These are phyloP conservation scores for Byssothecium circinans DNA, from an alignment of 2,329 filamentous ascomycete genomes.

Conservation along the genomic window DNA sequence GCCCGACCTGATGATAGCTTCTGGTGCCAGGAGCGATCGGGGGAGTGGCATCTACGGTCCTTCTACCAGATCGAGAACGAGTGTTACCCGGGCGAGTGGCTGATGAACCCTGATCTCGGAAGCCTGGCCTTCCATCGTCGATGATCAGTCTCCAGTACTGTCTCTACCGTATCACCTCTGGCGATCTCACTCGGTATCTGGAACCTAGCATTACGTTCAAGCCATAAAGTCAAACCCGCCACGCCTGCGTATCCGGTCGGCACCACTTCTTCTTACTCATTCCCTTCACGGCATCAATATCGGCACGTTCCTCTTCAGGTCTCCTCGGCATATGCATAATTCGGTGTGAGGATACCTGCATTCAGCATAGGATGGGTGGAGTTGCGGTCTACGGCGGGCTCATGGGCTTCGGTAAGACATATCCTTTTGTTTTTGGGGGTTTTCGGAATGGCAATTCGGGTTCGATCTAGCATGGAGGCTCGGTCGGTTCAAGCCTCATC, in stretches of 20 bases:
- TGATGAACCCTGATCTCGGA: constrained; percentile 37
- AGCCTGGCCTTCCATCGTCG: constrained; percentile 39
- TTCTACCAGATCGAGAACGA: constrained; percentile 45
- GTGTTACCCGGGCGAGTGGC: constrained; percentile 41
- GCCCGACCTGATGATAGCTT: constrained; percentile 38
- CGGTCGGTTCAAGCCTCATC: no score
- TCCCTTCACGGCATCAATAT: neutral
- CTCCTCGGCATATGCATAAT: neutral
- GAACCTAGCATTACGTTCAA: neutral
- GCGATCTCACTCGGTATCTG: neutral
- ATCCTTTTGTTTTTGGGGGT: no score
- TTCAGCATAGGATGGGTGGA: neutral
- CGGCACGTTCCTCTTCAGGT: neutral
- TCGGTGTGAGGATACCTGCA: neutral
- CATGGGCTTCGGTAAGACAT: neutral
- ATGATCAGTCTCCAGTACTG: constrained; percentile 7
- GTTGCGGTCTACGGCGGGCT: neutral
- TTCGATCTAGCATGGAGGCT: no score
- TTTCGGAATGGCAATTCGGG: no score
- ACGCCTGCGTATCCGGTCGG: neutral
- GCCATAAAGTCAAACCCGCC: neutral
- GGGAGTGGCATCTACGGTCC: constrained; percentile 38
- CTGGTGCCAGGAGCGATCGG: constrained; percentile 43
- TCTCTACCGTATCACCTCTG: no score
- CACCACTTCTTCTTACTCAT: neutral